Base-by-base conservation (phyloP, 495 filamentous ascomycete genomes). In the Choiromyces venosus region DNA sequence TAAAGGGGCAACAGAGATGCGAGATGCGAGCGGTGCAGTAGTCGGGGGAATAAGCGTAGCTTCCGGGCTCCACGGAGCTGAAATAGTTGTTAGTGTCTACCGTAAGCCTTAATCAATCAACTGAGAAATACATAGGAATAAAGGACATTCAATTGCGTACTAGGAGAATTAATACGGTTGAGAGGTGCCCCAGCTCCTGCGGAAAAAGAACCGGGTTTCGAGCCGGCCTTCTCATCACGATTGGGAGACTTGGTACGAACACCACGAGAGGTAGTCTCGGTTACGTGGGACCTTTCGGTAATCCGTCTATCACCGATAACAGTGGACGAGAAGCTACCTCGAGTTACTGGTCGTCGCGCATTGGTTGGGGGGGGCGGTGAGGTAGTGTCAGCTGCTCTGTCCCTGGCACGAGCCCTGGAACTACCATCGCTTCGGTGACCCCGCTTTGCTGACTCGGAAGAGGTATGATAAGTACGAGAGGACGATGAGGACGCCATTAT, bases 21-120 rank as follows among this genome's bases (percentile, higher is more conserved):
- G 89, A 75, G 87, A 89, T 16, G 95, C 94, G 67, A 99, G 83
- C 16, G 96, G 96, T 38, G 95, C 95, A 18, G 92, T 90, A 5
- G 94, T 93, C 72, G 94, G 92, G 67, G 93, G 88, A 64, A 94
- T 86, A 25, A 99, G 84, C 2, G 87, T 90, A 21, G 88, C 96
- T 78, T 93, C 89, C 1, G 95, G 95, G 73, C 88, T 89, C 95
- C 95, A 99, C 80, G 88, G 83, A 65, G 81, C 88, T 89, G 75
- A 71, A 66, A 40, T 33, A 29, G 52, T 61, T 56, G 46, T 25
- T 61, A 61, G 33, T 61, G 71, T 18, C 40, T n/a, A 65, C 76
- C 74, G 81, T 73, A 70, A 69, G 33, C 72, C 33, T 44, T 36
- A 16, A 21, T 71, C 73, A 38, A 75, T 70, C 35, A 38, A 8